Evolutionary conservation across 2,329 filamentous ascomycete genomes (phyloP).

Genomic region (Spiromastix sp.): DNA sequence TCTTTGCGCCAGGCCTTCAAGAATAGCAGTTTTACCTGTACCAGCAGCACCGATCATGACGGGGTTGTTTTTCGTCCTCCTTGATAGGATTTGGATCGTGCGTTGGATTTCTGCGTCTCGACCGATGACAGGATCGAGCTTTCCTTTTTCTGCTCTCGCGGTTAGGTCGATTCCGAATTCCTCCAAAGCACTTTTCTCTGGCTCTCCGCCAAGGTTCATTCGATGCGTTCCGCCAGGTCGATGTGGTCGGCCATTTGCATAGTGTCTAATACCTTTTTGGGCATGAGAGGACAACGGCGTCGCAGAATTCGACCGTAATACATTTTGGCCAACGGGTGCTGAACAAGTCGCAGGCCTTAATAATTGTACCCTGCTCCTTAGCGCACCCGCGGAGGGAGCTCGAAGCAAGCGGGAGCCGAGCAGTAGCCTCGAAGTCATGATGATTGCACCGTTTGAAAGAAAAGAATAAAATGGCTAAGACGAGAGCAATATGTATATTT

Average conservation of each 20-base stretch:
- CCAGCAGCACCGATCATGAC: slow-evolving; percentile 87
- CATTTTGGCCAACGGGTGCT: slow-evolving; percentile 1
- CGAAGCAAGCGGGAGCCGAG: slow-evolving; percentile 4
- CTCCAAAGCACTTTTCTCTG: slow-evolving; percentile 78
- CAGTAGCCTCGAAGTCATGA: slow-evolving; percentile 1
- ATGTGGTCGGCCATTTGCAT: slow-evolving; percentile 60
- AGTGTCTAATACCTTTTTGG: slow-evolving; percentile 21
- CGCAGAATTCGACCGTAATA: background rate
- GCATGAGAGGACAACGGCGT: slow-evolving; percentile 5
- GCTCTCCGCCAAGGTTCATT: slow-evolving; percentile 73
- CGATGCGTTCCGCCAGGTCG: slow-evolving; percentile 87
- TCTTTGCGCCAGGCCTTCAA: slow-evolving; percentile 80
- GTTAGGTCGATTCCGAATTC: slow-evolving; percentile 89
- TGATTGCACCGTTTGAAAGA: background rate
- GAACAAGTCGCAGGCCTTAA: slow-evolving; percentile 2
- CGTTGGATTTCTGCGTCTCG: slow-evolving; percentile 84
- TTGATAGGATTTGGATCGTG: slow-evolving; percentile 85
- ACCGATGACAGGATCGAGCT: slow-evolving; percentile 92
- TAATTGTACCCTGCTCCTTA: background rate
- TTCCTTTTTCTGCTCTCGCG: slow-evolving; percentile 71
- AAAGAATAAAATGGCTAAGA: too few relatives aligned
- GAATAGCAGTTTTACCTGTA: slow-evolving; percentile 86
- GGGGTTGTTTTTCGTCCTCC: slow-evolving; percentile 91
- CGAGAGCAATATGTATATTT: too few relatives aligned
- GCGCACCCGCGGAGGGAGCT: slow-evolving; percentile 1